Conservation (phyloP, 371 early-diverging fungal species). For the Apophysomyces elegans region DNA sequence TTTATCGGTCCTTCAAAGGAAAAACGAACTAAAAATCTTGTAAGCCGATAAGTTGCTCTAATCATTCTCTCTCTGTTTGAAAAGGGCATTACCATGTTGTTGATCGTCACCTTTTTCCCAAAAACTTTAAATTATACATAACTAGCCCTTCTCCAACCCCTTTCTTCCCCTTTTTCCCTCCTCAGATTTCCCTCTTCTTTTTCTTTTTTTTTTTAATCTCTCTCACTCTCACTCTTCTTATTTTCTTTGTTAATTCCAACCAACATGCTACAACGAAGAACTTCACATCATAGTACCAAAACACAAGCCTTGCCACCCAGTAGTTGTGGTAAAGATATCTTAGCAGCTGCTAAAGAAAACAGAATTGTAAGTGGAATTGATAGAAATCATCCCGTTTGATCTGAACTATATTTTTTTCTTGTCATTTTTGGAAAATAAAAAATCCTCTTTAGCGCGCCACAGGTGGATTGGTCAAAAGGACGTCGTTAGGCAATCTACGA, state of each 20-base stretch:
- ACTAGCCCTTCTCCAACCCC: neutral
- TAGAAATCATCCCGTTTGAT: neutral
- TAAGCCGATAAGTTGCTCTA: neutral
- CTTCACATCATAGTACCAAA: constrained; percentile 4
- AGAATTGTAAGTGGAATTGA: neutral
- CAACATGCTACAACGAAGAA: constrained; percentile 7
- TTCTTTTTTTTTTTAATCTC: neutral
- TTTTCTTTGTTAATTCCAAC: neutral
- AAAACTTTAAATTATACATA: neutral
- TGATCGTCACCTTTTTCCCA: constrained; percentile 5
- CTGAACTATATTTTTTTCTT: neutral
- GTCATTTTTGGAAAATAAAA: constrained; percentile 3
- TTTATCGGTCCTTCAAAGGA: neutral
- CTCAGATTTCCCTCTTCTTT: constrained; percentile 1
- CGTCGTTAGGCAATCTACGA: constrained; percentile 42
- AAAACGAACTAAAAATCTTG: neutral
- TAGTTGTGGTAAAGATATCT: constrained; percentile 4
- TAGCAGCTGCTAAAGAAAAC: constrained; percentile 5
- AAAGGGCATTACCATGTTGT: neutral
- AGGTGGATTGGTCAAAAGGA: constrained; percentile 35
- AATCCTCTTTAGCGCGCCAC: constrained; percentile 14
- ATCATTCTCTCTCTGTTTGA: too few relatives aligned
- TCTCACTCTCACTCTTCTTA: neutral
- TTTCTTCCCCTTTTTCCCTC: neutral
- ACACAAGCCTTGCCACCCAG: neutral